phyloP scores from a whole-genome alignment of 2,329 filamentous ascomycete species.

The Teratosphaeria pseudoeucalypti region DNA sequence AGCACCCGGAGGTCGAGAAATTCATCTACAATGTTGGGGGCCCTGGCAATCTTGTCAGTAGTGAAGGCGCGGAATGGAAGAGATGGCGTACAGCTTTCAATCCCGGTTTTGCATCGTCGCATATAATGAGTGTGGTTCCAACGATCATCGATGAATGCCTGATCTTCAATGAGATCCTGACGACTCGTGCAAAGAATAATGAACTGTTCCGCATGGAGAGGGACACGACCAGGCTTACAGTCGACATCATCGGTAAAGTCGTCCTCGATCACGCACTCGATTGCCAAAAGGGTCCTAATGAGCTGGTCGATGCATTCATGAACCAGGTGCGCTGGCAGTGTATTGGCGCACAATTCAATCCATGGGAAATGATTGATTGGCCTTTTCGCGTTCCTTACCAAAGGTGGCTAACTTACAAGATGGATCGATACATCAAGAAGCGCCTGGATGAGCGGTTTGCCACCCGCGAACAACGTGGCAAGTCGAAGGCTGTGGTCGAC shows the following conservation, averaged over 20 bases:
- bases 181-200: constrained; percentile 24
- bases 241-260: constrained; percentile 34
- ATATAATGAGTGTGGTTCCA: constrained; percentile 31
- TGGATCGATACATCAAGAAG: constrained; percentile 26
- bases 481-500: constrained; percentile 27
- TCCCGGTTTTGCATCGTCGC: constrained; percentile 29
- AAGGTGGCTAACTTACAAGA: constrained; percentile 26
- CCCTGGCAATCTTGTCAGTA: constrained; percentile 26
- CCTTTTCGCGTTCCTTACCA: constrained; percentile 23
- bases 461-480: constrained; percentile 20
- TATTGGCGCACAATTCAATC: constrained; percentile 25
- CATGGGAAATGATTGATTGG: constrained; percentile 28
- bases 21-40: constrained; percentile 29
- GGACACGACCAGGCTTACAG: constrained; percentile 29
- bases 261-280: constrained; percentile 29
- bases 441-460: constrained; percentile 29
- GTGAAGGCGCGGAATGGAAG: constrained; percentile 32
- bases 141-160: constrained; percentile 27
- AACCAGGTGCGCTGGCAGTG: constrained; percentile 26
- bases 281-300: constrained; percentile 25
- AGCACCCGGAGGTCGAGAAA: constrained; percentile 21
- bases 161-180: constrained; percentile 26
- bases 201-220: constrained; percentile 32
- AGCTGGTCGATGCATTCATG: constrained; percentile 28
- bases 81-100: constrained; percentile 35